Conservation (phyloP, 2,329 filamentous ascomycete genomes). For the Calonectria fujianensis region DNA sequence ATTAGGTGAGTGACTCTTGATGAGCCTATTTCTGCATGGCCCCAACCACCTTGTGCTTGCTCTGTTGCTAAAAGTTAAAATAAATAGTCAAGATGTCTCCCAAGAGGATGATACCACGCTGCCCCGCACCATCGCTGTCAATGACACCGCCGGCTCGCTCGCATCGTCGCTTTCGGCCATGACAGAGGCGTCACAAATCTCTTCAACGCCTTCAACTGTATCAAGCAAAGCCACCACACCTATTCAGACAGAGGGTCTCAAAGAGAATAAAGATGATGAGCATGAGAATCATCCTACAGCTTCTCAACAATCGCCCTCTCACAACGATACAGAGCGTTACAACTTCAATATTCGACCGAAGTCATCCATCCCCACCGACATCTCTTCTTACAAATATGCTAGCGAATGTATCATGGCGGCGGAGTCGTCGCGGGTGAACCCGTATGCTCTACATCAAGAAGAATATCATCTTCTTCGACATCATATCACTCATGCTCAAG, state of each 20-base stretch:
- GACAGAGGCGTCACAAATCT: conserved; percentile 74
- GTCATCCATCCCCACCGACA: conserved; percentile 86
- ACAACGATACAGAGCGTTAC: conserved; percentile 59
- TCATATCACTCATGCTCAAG: conserved; percentile 90
- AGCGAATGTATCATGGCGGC: conserved; percentile 92
- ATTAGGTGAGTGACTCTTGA: conserved; percentile 54
- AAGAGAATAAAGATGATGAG: conserved; percentile 49
- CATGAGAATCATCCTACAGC: conserved; percentile 44
- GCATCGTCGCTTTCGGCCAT: conserved; percentile 72
- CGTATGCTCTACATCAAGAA: conserved; percentile 88
- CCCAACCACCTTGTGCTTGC: conserved; percentile 5
- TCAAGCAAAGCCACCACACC: conserved; percentile 81
- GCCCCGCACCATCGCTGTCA: conserved; percentile 42
- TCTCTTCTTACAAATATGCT: conserved; percentile 87
- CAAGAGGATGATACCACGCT: conserved; percentile 45
- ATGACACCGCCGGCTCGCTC: conserved; percentile 63
- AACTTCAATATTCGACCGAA: conserved; percentile 80
- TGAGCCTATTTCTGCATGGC: conserved; percentile 15
- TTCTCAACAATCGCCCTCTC: conserved; percentile 53
- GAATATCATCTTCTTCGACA: conserved; percentile 88
- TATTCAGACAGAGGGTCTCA: conserved; percentile 63
- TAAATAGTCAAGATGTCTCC: conserved; percentile 48
- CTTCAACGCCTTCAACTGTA: conserved; percentile 71
- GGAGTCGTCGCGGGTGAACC: conserved; percentile 90
- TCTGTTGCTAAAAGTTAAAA: conserved; percentile 26